Base-by-base conservation (phyloP, 192 early-diverging fungal genomes). In the Tieghemiomyces parasiticus region DNA sequence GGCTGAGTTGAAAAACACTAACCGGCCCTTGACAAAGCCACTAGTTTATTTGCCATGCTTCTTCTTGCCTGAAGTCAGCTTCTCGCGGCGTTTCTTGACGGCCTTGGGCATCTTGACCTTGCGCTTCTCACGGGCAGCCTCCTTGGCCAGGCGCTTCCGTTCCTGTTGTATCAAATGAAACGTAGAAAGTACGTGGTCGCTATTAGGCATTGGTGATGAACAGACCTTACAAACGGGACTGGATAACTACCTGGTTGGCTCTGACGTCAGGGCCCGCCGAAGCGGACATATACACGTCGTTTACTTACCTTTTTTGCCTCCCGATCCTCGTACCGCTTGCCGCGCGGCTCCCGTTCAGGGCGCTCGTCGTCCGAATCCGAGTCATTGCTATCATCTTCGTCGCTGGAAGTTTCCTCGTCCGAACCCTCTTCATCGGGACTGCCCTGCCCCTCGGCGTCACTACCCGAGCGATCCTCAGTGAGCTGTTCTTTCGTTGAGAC, bases 21-120 rank as follows among this genome's bases (percentile, higher is more conserved):
- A n/a, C n/a, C n/a, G n/a, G n/a, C n/a, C n/a, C n/a, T n/a, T n/a
- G n/a, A n/a, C n/a, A n/a, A n/a, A n/a, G n/a, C n/a, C n/a, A n/a
- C n/a, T n/a, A n/a, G n/a, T n/a, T 42, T 42, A 42, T 16, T 42
- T 42, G 8, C 38, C 16, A 6, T 6, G 16, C 38, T 42, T 42
- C 61, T 81, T 78, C 68, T 78, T 89, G 29, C 71, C 78, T 22
- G 78, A 74, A 20, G 79, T 79, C 12, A 72, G 65, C 51, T 91
- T 89, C 63, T 91, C 79, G 66, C 88, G 91, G 60, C 90, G 79
- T 70, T 95, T 98, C 71, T 98, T 98, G 67, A 92, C 89, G 19
- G 88, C 81, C 72, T 98, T 98, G 26, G 95, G 93, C 19, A 93
- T 82, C 75, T 98, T 98, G 65, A 74, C 78, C 66, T 96, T 93